phyloP scores from a whole-genome alignment of 2,329 filamentous ascomycete genomes.

The Fusarium fracticaudum region DNA sequence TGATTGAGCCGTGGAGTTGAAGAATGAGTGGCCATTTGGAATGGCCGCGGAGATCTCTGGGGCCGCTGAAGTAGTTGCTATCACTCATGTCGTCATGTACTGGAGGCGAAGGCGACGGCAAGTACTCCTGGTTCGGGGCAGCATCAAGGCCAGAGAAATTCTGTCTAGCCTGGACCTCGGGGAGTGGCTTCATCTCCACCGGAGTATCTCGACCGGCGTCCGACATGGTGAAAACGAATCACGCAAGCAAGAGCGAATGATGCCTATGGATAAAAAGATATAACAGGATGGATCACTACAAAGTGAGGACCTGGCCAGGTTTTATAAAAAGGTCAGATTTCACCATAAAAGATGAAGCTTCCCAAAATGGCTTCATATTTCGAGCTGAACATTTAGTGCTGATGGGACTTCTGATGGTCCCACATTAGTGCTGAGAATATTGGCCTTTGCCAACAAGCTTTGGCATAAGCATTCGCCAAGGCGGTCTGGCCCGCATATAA shows the following conservation, averaged over 20 bases:
- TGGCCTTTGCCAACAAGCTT: background rate
- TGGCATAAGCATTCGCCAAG: background rate
- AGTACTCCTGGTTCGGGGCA: background rate
- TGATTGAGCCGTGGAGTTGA: conserved; percentile 78
- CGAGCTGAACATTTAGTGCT: background rate
- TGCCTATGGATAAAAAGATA: too few species aligned
- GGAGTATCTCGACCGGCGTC: background rate
- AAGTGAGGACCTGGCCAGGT: rapidly evolving
- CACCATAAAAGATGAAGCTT: background rate
- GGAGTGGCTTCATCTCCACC: background rate
- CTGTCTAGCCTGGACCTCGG: background rate
- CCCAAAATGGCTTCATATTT: background rate
- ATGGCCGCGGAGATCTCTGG: conserved; percentile 75
- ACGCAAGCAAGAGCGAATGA: too few species aligned
- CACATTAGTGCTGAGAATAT: background rate
- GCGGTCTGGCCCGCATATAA: background rate
- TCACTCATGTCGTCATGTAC: conserved; percentile 39
- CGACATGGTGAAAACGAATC: background rate
- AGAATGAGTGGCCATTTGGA: conserved; percentile 81
- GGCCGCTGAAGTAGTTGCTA: conserved; percentile 70
- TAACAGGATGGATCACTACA: too few species aligned
- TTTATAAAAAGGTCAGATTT: background rate
- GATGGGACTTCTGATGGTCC: background rate
- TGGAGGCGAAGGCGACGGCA: background rate
- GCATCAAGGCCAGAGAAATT: background rate